These are phyloP conservation scores for Angomonas deanei DNA, from an alignment of 208 protist species.

Conservation along the genomic window DNA sequence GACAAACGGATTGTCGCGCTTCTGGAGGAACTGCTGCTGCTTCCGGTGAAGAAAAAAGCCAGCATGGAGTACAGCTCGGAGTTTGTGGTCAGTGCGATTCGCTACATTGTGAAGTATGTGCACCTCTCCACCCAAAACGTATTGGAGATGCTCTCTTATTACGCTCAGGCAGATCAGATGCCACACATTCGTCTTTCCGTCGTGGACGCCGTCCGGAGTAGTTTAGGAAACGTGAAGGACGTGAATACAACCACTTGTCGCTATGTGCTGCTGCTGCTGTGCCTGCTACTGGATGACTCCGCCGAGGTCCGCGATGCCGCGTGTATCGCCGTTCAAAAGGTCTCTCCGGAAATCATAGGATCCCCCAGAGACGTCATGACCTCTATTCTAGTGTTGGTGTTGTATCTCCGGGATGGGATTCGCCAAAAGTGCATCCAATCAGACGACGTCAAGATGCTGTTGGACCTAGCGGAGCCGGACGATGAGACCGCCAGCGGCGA, in stretches of 20 bases:
- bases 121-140: not conserved
- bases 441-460: not conserved
- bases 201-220: slow-evolving; percentile 30
- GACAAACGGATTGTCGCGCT: not conserved
- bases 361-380: not conserved
- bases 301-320: slow-evolving; percentile 50
- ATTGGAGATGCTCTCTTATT: slow-evolving; percentile 27
- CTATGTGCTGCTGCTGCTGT: slow-evolving; percentile 26
- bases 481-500: too few species aligned
- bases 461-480: not conserved
- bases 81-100: not conserved
- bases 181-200: slow-evolving; percentile 50
- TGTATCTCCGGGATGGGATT: not conserved
- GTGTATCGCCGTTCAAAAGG: slow-evolving; percentile 18
- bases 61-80: not conserved
- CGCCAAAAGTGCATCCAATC: not conserved
- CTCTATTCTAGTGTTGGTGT: not conserved
- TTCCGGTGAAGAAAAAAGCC: not conserved
- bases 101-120: not conserved
- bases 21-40: not conserved
- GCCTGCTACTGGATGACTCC: slow-evolving; percentile 73
- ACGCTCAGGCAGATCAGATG: slow-evolving; percentile 41
- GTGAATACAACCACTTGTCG: not conserved
- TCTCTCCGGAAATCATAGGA: not conserved
- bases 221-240: not conserved